Base-by-base conservation (phyloP, 2,329 filamentous ascomycete species). In the Colletotrichum lentis region DNA sequence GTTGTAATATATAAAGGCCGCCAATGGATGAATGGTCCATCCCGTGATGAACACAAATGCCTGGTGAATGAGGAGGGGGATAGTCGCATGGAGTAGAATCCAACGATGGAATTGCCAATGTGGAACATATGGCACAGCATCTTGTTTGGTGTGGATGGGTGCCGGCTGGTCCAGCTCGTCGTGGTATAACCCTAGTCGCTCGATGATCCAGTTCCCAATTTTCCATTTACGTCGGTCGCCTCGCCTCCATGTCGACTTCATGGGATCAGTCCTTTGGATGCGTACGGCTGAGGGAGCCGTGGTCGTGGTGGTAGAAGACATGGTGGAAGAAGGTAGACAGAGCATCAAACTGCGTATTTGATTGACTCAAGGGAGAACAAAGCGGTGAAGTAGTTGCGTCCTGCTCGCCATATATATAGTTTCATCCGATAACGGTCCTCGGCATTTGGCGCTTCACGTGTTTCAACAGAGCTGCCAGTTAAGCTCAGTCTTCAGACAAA, bases 231-330 rank as follows among this genome's bases (percentile, higher is more conserved):
- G 67, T 27, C 66, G 72, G 67, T 76, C 74, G 24, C 62, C 66
- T 6, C 44, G 49, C 5, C 75, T 75, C 79, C 79, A 81, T 8
- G 79, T 80, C 5, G 79, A 79, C 73, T 80, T 80, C 74, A 81
- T 80, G 11, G 78, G 79, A 71, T 80, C 78, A 55, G 75, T 77
- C 22, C 43, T 54, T 22, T 68, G 54, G 14, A 20, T 18, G 60
- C 43, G 53, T 5, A 41, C 3, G 20, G 35, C 12, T 12, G 35
- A 37, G 3, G 14, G 20, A 18, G 20, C 20, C 6, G 44, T 49
- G 14, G 31, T n/a, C 20, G 50, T 12, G 10, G 8, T 47, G 18
- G 64, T 50, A 4, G 16, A 44, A 7, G 35, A 57, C 46, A 62
- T 35, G 11, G 39, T 41, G 12, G 12, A 14, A 5, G 3, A 53